Conservation (phyloP, 2,329 filamentous ascomycete species). For the Huntiella moniliformis region DNA sequence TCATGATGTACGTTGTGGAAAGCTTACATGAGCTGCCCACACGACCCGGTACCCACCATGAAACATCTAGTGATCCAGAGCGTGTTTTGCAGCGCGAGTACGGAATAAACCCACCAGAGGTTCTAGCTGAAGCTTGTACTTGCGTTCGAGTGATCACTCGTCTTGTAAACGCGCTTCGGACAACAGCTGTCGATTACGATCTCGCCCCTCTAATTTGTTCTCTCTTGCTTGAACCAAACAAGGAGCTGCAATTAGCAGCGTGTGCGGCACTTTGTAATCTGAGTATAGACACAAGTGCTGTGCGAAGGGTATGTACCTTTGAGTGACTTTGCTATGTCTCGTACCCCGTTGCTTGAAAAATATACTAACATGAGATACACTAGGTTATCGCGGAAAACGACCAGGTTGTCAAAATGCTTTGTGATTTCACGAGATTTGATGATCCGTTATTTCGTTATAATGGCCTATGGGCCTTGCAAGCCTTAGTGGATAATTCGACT, state of each 20-base stretch:
- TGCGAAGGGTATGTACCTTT: slow-evolving; percentile 51
- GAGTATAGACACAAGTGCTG: slow-evolving; percentile 73
- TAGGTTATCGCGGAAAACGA: no score
- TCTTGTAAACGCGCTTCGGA: slow-evolving; percentile 68
- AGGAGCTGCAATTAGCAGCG: slow-evolving; percentile 70
- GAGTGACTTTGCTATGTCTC: no score
- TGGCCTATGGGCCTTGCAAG: no score
- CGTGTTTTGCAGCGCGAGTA: slow-evolving; percentile 26
- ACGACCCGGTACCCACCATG: slow-evolving; percentile 24
- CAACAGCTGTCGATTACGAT: slow-evolving; percentile 69
- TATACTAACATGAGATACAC: no score
- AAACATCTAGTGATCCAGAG: slow-evolving; percentile 11
- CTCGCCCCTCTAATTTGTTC: slow-evolving; percentile 60
- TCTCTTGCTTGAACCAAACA: slow-evolving; percentile 54
- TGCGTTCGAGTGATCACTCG: slow-evolving; percentile 65
- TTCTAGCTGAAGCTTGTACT: slow-evolving; percentile 72
- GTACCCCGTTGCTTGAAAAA: no score
- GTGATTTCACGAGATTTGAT: no score
- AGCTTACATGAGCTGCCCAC: slow-evolving; percentile 44
- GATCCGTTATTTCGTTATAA: no score
- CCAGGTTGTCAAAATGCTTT: no score
- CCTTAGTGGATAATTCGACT: no score
- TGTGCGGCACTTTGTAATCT: slow-evolving; percentile 74
- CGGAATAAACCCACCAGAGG: slow-evolving; percentile 54
- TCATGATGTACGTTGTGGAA: slow-evolving; percentile 64